Evolutionary conservation across 2,329 filamentous ascomycete species (phyloP), one percentile per base, ranked within the genome.

Genomic region (Beauveria brongniartii): DNA sequence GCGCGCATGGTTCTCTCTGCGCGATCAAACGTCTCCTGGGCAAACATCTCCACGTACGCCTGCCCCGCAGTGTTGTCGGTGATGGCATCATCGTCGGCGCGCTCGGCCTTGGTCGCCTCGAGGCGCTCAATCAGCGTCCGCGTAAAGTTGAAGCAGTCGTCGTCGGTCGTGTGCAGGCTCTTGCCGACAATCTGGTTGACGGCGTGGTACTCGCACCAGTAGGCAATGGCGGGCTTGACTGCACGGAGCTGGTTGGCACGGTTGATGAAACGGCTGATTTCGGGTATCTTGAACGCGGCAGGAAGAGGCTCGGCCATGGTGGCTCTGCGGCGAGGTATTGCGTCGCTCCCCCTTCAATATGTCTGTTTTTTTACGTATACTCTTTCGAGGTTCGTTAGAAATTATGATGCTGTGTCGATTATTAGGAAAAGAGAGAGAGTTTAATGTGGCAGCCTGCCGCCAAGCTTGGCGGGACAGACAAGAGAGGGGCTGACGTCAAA

Each of bases 201-300:
- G 28, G 94, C 90, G 81, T 91, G 94, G 74, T 94, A 96, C 70
- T 95, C 88, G 73, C 93, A 94, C 92, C 93, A 97, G 74, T 97
- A 99, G 64, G 92, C 83, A 67, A 97, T 83, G 63, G 94, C 90
- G 9, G 94, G 94, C 74, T 93, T 94, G 70, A 87, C 84, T 62
- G 82, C 82, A 72, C 93, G 89, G 54, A 99, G 83, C 77, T 99
- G 93, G 41, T 85, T 83, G 40, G 91, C 93, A 69, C 93, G 86
- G 59, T 87, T 82, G 64, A 92, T 87, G 73, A 95, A 97, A 63
- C 91, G 90, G 66, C 85, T 86, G 70, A 96, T 85, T 72, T 96
- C 92, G 63, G 90, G 87, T 61, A 87, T 79, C 77, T 89, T 92
- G 69, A 99, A 81, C 34, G 73, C 66, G 28, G 70, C 57, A 41